Percentiles rank a stretch among this genome's conserved stretches.
Evolutionary conservation across 1,284 basidiomycete species (phyloP).

Genomic region (Boletus smithii): DNA sequence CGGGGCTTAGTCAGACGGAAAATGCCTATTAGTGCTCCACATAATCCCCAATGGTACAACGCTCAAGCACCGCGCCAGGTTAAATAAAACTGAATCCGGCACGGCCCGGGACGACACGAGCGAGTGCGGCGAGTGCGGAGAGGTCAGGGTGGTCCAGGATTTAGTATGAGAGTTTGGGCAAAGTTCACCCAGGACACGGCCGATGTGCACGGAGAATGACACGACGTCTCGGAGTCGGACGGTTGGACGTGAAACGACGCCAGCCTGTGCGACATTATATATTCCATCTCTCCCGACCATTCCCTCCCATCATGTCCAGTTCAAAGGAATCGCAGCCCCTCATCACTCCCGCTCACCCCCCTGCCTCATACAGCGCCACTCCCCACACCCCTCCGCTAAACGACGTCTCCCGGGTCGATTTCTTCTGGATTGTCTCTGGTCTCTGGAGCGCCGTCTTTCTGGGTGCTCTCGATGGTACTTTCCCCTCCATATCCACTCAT

Average conservation of each 20-base stretch:
- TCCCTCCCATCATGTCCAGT: constrained; percentile 18
- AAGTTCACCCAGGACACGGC: constrained; percentile 21
- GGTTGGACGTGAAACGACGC: too few species aligned
- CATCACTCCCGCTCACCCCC: constrained; percentile 20
- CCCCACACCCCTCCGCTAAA: constrained; percentile 16
- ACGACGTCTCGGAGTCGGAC: too few species aligned
- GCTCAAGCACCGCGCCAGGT: too few species aligned
- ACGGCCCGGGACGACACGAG: too few species aligned
- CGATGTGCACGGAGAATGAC: constrained; percentile 35
- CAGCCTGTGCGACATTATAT: too few species aligned
- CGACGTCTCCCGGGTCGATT: constrained; percentile 50
- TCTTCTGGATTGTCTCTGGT: constrained; percentile 67
- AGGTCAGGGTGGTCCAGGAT: not conserved
- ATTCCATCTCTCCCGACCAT: constrained; percentile 16
- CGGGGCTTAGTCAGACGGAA: too few species aligned
- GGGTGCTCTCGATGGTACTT: constrained; percentile 74
- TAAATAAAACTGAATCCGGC: too few species aligned
- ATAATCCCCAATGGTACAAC: too few species aligned
- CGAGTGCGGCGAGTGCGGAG: constrained; percentile 18
- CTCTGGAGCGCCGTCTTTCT: constrained; percentile 79
- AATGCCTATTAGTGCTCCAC: too few species aligned
- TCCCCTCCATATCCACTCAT: constrained; percentile 2
- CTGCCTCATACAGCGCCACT: too few species aligned
- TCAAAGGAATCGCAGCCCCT: constrained; percentile 28
- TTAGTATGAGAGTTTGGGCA: too few species aligned